phyloP scores from a whole-genome alignment of 108 stramenopile genomes.

The Bacterosira constricta region DNA sequence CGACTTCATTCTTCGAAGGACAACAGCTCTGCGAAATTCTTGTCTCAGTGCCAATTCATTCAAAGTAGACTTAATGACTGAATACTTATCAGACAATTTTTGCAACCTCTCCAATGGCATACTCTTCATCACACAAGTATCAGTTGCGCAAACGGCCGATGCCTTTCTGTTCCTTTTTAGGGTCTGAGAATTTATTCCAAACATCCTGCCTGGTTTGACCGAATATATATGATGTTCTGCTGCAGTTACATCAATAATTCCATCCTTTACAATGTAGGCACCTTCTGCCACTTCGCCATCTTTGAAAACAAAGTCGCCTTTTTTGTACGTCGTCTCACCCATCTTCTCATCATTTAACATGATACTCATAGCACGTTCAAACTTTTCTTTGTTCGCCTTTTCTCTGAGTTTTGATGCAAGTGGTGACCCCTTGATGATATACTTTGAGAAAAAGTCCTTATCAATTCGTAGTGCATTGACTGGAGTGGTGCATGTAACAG shows the following conservation, averaged over 20 bases:
- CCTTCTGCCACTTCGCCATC: slow-evolving; percentile 35
- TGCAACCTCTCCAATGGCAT: slow-evolving; percentile 59
- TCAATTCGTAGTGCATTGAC: slow-evolving; percentile 40
- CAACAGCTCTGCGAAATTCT: slow-evolving; percentile 84
- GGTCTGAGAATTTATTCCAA: slow-evolving; percentile 39
- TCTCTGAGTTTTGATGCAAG: slow-evolving; percentile 32
- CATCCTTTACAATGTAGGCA: slow-evolving; percentile 67
- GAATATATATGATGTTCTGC: slow-evolving; percentile 46
- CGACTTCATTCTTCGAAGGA: slow-evolving; percentile 59
- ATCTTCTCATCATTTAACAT: slow-evolving; percentile 23
- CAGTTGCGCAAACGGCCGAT: slow-evolving; percentile 57
- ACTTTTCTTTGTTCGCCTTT: slow-evolving; percentile 44
- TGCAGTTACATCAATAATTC: slow-evolving; percentile 51
- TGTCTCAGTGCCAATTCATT: slow-evolving; percentile 68
- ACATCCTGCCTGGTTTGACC: slow-evolving; percentile 33
- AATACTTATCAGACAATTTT: slow-evolving; percentile 51
- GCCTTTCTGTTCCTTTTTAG: slow-evolving; percentile 41
- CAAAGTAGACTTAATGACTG: slow-evolving; percentile 55
- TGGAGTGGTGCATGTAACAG: slow-evolving; percentile 50
- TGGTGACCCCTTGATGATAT: slow-evolving; percentile 46
- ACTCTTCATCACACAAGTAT: slow-evolving; percentile 57
- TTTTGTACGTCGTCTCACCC: slow-evolving; percentile 32
- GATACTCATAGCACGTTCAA: slow-evolving; percentile 37
- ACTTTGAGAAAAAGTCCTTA: slow-evolving; percentile 47
- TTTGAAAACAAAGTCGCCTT: slow-evolving; percentile 38